These are phyloP conservation scores for Dioscorea dumetorum DNA, from an alignment of 106 monocot species.

Conservation along the genomic window DNA sequence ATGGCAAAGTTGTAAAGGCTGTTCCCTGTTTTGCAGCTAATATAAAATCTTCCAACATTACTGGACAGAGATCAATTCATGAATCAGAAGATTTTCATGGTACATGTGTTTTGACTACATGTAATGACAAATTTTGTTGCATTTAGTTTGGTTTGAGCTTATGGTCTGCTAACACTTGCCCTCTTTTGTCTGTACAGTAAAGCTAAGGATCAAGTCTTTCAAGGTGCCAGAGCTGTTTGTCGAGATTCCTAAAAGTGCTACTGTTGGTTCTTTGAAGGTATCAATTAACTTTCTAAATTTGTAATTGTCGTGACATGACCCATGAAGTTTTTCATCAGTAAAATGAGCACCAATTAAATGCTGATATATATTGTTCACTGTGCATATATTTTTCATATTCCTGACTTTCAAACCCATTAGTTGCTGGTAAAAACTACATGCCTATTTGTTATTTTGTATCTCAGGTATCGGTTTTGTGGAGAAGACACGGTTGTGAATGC, in stretches of 20 bases:
- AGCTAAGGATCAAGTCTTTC: conserved; percentile 82
- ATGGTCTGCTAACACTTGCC: conserved; percentile 3
- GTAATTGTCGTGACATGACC: not conserved
- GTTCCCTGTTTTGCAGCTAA: no score
- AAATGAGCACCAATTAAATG: no score
- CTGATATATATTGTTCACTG: no score
- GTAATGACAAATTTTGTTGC: not conserved
- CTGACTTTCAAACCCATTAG: no score
- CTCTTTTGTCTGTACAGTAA: conserved; percentile 39
- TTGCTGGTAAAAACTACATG: no score
- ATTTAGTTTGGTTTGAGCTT: not conserved
- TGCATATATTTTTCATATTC: no score
- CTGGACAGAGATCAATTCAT: conserved; percentile 24
- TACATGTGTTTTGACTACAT: conserved; percentile 11
- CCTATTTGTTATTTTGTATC: no score
- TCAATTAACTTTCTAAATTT: no score
- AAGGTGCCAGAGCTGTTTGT: conserved; percentile 84
- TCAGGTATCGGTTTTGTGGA: no score
- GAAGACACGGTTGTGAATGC: no score
- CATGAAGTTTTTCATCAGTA: no score
- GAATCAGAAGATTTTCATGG: conserved; percentile 48
- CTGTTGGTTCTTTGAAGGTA: conserved; percentile 90
- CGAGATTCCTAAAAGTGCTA: conserved; percentile 88
- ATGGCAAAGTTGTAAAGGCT: no score
- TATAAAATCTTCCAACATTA: not conserved